Base-by-base conservation (phyloP, 306 rosid genomes). In the Cicer arietinum region DNA sequence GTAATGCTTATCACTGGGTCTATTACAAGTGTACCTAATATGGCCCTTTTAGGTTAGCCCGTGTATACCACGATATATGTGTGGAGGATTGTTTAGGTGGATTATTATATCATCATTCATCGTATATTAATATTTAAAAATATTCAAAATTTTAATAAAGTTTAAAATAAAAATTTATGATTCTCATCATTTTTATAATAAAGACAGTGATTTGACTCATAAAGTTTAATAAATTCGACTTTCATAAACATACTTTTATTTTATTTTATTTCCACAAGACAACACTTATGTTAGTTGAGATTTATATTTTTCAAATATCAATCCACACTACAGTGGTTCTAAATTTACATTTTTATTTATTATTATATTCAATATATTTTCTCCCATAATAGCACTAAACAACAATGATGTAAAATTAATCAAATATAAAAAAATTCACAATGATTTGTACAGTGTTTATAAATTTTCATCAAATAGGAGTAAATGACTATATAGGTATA, bases 1-100 rank as follows among this genome's bases (percentile, higher is more conserved):
- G 62, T 56, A 20, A 56, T 22, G 10, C n/a, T 78, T 69, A 64
- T 81, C 63, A 64, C 65, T 70, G 85, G 87, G 77, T 89, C 84
- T 71, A 64, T 81, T 82, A 53, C 85, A 77, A 69, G 63, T 67
- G 83, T 82, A 80, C 88, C 86, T 81, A 59, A 77, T 17, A 52
- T 85, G 79, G 79, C 82, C 82, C 85, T 75, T 57, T 74, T 39
- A 46, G 71, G 71, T 69, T 85, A 80, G 88, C 89, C 86, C 86
- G 51, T 77, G 37, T 67, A 84, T 85, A 22, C 1, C 2, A 22
- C 25, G 25, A 75, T 84, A 43, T 61, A 6, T 54, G 83, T 84
- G 88, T 22, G 25, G 25, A 22, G 25, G 25, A 22, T 1, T 22
- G 25, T 22, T 22, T 22, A 22, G 25, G 25, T 22, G 1, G 25